Base-by-base conservation (phyloP, 1,139 yeast species). In the Entelexis sorbosivorans region DNA sequence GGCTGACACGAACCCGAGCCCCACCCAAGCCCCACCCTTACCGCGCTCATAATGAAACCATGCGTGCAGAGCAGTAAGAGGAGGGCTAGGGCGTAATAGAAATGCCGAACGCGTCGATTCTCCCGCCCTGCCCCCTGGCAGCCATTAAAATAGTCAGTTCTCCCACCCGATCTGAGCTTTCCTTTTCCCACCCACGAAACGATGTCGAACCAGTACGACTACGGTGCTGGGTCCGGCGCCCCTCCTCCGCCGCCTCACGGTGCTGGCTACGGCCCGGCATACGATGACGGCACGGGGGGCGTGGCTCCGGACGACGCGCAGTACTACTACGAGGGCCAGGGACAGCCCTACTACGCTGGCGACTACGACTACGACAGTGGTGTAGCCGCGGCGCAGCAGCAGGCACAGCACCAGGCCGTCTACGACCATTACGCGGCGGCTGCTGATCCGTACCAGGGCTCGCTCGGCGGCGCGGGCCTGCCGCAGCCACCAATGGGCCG, bases 231-330 rank as follows among this genome's bases (percentile, higher is more conserved):
- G 38, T 39, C 43, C 40, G 56, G 53, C 26, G 52, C 49, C 7
- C 49, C 46, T 14, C 52, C 56, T 9, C 54, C 46, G 38, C 50
- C 49, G 26, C 49, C 49, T 24, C 60, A 58, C 38, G 56, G 60
- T 52, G 56, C 44, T 16, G 56, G 47, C 45, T 46, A 60, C 52
- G 63, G 61, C 43, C 63, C 64, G 45, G 74, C 66, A 49, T 70
- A 69, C 51, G 66, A 64, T 34, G 61, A 65, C 33, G 47, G 38
- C 48, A 40, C 43, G 43, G 52, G 53, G 17, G 39, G 31, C 26
- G 49, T 24, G 39, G 39, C 38, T 19, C 33, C 38, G 47, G 47
- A 33, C 29, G 34, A 20, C 39, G 29, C 26, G 58, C 60, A 60
- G 45, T 58, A 60, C 57, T 57, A 59, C 50, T 57, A 59, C 44